Base-by-base conservation (phyloP, 176 grass and related monocot genomes). In the Aegilops tauschii region DNA sequence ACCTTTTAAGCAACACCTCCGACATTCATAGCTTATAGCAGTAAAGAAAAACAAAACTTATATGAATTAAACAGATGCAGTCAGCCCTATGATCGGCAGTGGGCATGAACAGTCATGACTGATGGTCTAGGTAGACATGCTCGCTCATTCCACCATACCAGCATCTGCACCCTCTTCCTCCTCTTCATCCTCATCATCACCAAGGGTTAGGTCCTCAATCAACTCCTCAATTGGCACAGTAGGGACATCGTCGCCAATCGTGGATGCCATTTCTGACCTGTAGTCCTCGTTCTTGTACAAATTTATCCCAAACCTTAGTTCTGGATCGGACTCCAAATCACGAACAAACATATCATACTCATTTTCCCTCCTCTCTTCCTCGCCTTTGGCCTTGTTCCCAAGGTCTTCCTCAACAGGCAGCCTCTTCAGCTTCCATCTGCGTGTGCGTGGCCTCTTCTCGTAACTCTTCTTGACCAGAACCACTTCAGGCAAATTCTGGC, bases 391-490 rank as follows among this genome's bases (percentile, higher is more conserved):
- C 83, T 68, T 93, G 56, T 80, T 87, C 4, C 29, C 65, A 80
- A 32, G 77, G 65, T 93, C 87, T 65, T 88, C 92, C 61, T 95
- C 95, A 23, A 90, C 73, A 5, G 90, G 81, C 59, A 98, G 79
- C 31, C 89, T 85, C 72, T 95, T 98, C 20, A 98, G 85, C 85
- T 95, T 95, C 83, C 94, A 86, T 58, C 69, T 52, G 21, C 80
- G 61, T 58, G 82, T 87, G 29, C 87, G 82, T 42, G 80, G 88
- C 75, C 75, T 92, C 96, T 95, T 95, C 70, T 92, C 84, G 0
- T 91, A 98, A 87, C 96, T 98, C 92, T 98, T 98, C 93, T 95
- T 98, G 73, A 98, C 88, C 65, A 98, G 91, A 82, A 98, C 5
- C 8, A 85, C 91, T 58, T 98, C 96, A 25, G 96, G 96, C 66